phyloP scores from a whole-genome alignment of 768 basidiomycete genomes.

The Hypholoma fasciculare region DNA sequence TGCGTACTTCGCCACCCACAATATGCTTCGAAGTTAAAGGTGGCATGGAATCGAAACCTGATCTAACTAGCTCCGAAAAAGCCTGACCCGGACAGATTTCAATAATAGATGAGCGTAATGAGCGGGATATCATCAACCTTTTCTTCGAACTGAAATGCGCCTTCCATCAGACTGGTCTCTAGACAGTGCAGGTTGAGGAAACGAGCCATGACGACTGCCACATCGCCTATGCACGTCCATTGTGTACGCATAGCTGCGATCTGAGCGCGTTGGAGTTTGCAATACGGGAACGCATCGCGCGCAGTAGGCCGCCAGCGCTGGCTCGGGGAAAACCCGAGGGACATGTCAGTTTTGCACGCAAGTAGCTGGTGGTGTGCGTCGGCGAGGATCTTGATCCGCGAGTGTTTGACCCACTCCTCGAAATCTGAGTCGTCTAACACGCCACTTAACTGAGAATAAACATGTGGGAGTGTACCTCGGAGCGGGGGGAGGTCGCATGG shows the following conservation, averaged over 20 bases:
- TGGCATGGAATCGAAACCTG: constrained; percentile 10
- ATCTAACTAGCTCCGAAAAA: constrained; percentile 5
- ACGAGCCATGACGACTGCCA: background rate
- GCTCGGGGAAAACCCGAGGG: constrained; percentile 1
- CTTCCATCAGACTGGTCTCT: constrained; percentile 17
- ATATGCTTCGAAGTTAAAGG: background rate
- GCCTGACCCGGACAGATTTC: background rate
- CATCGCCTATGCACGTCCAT: constrained; percentile 5
- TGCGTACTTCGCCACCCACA: constrained; percentile 12
- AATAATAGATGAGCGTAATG: no score
- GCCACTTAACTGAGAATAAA: background rate
- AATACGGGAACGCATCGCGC: constrained; percentile 7
- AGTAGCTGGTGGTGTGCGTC: background rate
- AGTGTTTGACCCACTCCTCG: background rate
- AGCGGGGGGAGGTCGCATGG: no score
- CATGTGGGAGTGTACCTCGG: background rate
- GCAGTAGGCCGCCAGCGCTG: constrained; percentile 10
- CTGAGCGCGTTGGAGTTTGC: constrained; percentile 9
- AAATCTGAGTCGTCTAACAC: constrained; percentile 1
- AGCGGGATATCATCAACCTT: background rate
- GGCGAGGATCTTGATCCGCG: background rate
- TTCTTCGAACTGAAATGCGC: constrained; percentile 10
- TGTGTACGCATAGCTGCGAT: background rate
- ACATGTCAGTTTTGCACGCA: no score
- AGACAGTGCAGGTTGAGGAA: constrained; percentile 17